Percentiles rank a stretch among this genome's conserved stretches.
These are phyloP conservation scores for Pisolithus albus DNA, from an alignment of 768 basidiomycete species.

Conservation along the genomic window DNA sequence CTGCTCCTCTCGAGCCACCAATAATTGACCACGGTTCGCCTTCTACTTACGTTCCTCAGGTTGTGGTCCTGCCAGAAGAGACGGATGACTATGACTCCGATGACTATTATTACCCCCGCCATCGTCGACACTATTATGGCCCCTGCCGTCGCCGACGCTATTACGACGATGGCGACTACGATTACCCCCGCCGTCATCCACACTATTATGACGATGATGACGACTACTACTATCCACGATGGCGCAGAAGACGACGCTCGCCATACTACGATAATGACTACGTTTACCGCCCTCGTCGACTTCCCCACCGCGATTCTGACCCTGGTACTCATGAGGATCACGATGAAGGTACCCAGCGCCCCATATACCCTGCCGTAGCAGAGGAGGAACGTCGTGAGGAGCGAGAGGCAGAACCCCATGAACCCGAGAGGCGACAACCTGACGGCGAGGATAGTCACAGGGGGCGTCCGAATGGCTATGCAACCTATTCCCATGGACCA, in stretches of 20 bases:
- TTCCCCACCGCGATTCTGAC: conserved; percentile 9
- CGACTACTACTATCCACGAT: background rate
- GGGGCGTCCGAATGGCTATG: conserved; percentile 12
- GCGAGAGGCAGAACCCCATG: background rate
- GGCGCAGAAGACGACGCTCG: background rate
- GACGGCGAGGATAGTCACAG: background rate
- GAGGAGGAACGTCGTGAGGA: conserved; percentile 7
- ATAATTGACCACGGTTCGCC: conserved; percentile 13
- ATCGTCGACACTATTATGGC: too few relatives aligned
- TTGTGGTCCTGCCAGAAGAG: conserved; percentile 5
- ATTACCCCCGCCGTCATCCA: conserved; percentile 7
- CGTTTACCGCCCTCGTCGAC: conserved; percentile 9
- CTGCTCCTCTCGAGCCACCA: too few relatives aligned
- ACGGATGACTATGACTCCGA: conserved; percentile 8
- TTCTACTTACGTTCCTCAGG: conserved; percentile 18
- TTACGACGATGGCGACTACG: background rate
- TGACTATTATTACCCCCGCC: background rate
- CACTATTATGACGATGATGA: conserved; percentile 3
- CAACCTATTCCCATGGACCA: conserved; percentile 3
- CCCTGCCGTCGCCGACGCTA: too few relatives aligned
- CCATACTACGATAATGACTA: conserved; percentile 8
- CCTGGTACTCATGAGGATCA: background rate
- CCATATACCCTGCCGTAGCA: background rate
- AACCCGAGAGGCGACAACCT: too few relatives aligned
- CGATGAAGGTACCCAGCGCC: background rate